phyloP scores from a whole-genome alignment of 345 rosid species.

The Syzygium grande region DNA sequence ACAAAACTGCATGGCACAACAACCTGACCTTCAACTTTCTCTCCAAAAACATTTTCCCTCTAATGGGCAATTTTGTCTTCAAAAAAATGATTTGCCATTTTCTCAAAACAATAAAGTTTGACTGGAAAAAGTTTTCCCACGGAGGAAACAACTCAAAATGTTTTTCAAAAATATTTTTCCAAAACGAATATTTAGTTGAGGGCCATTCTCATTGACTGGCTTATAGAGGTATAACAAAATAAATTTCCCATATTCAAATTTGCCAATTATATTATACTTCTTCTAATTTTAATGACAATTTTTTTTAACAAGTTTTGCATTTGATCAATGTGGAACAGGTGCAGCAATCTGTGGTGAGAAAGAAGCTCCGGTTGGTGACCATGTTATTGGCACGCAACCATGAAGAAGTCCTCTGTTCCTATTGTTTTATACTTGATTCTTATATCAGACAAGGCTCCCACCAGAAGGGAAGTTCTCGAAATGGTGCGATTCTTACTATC shows the following conservation, averaged over 20 bases:
- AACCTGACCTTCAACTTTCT: too few species aligned
- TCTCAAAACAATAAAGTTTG: too few species aligned
- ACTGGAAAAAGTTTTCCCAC: too few species aligned
- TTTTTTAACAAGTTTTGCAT: not conserved
- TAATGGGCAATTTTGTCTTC: too few species aligned
- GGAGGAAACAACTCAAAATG: too few species aligned
- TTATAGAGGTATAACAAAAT: constrained; percentile 54
- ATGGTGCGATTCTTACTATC: constrained; percentile 28
- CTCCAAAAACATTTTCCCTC: too few species aligned
- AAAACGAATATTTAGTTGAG: too few species aligned
- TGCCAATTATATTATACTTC: not conserved
- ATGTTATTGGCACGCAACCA: constrained; percentile 87
- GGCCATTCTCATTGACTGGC: constrained; percentile 89
- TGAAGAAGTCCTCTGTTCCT: constrained; percentile 83
- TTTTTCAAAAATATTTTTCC: too few species aligned
- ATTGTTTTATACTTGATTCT: constrained; percentile 63
- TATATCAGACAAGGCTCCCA: too few species aligned
- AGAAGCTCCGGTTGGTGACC: constrained; percentile 66
- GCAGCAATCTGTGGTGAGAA: constrained; percentile 55
- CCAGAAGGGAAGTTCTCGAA: constrained; percentile 42
- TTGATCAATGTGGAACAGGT: constrained; percentile 27
- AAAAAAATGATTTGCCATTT: too few species aligned
- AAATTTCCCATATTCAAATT: not conserved
- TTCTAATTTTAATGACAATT: not conserved
- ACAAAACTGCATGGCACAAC: too few species aligned